Conservation (phyloP, 176 grass and related monocot species). For the Saccharum officinarum region DNA sequence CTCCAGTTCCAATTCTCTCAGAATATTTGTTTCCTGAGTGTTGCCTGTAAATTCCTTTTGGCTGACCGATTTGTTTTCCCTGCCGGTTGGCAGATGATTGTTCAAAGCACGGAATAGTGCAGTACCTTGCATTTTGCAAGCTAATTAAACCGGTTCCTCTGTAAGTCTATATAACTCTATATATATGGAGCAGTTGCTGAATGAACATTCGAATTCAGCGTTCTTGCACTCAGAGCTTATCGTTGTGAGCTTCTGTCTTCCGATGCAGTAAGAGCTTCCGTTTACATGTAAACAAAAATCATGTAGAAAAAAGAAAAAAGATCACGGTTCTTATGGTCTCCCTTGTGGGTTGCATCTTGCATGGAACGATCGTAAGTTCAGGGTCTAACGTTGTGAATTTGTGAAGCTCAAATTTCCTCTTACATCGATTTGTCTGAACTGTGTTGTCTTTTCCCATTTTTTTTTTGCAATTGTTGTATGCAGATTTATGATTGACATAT, state of each 20-base stretch:
- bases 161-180: background rate
- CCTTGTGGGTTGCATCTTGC: background rate
- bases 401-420: background rate
- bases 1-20: background rate
- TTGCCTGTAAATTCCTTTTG: slow-evolving; percentile 27
- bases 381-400: background rate
- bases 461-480: background rate
- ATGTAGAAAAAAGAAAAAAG: background rate
- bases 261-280: background rate
- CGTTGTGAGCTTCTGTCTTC: background rate
- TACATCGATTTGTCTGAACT: background rate
- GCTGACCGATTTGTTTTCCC: slow-evolving; percentile 31
- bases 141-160: background rate
- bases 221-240: background rate
- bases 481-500: background rate
- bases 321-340: background rate
- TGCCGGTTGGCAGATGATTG: slow-evolving; percentile 23
- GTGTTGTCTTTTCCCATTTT: background rate
- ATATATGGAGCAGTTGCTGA: slow-evolving; percentile 23
- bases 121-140: background rate
- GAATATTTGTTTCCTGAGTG: slow-evolving; percentile 5
- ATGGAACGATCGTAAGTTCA: background rate
- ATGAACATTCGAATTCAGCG: background rate
- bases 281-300: background rate
- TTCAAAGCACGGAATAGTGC: slow-evolving; percentile 8